Conservation (phyloP, 495 filamentous ascomycete species). For the Margaritispora aquatica region DNA sequence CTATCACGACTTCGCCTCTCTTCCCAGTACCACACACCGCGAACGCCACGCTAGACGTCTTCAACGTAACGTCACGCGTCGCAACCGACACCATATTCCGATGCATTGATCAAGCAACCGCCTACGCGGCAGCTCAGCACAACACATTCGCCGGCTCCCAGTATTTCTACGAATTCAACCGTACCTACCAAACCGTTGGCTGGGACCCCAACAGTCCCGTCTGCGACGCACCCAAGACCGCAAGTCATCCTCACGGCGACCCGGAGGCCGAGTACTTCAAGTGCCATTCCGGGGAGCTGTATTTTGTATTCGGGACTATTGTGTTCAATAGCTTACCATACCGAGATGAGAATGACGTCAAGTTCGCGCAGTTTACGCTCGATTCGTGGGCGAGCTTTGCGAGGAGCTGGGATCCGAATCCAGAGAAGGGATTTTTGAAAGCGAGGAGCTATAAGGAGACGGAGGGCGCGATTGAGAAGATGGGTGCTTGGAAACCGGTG, state of each 20-base stretch:
- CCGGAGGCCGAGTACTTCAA: slow-evolving; percentile 33
- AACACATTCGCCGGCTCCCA: slow-evolving; percentile 27
- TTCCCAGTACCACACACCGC: slow-evolving; percentile 34
- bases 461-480: background rate
- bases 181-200: slow-evolving; percentile 40
- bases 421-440: slow-evolving; percentile 8
- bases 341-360: slow-evolving; percentile 16
- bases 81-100: slow-evolving; percentile 39
- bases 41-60: slow-evolving; percentile 37
- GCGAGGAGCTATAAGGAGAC: slow-evolving; percentile 17
- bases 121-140: slow-evolving; percentile 30
- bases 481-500: slow-evolving; percentile 13
- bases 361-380: slow-evolving; percentile 15
- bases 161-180: slow-evolving; percentile 42
- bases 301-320: slow-evolving; percentile 36
- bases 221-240: slow-evolving; percentile 27
- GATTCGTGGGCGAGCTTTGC: slow-evolving; percentile 20
- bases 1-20: slow-evolving; percentile 34
- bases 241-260: slow-evolving; percentile 30
- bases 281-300: slow-evolving; percentile 43
- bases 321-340: slow-evolving; percentile 4
- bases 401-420: slow-evolving; percentile 18
- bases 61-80: slow-evolving; percentile 37
- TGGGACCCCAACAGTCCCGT: slow-evolving; percentile 39
- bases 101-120: slow-evolving; percentile 40